Base-by-base conservation (phyloP, 805 yeast species). In the Hanseniaspora taiwanica region DNA sequence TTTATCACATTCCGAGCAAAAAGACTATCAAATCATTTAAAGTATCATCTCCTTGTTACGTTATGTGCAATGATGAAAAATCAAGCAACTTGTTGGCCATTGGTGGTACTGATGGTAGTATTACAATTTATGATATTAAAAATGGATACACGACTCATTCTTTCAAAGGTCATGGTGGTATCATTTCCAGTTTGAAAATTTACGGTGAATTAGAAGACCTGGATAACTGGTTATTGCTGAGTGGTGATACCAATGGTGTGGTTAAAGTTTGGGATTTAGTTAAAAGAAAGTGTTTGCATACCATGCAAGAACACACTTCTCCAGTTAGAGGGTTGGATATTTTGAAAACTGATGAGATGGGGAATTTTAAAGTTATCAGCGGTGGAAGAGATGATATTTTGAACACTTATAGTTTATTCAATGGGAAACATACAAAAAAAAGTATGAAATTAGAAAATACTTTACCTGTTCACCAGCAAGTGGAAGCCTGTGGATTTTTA, bases 71-170 rank as follows among this genome's bases (percentile, higher is more conserved):
- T 18, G 98, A 91, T 58, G 56, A 72, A 2, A 35, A 29, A 13
- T 84, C 96, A 0, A 79, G 94, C 2, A 76, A 94, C 2, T 65
- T 91, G 27, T 74, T 87, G 52, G 94, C 96, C 16, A 78, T 91
- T 53, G 99, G 99, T 31, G 86, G 94, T 36, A 81, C 96, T 1
- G 98, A 91, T 59, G 97, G 98, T 37, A 72, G 77, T 33, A 81
- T 87, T 14, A 77, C 83, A 35, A 93, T 91, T 1, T 86, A 94
- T 80, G 99, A 91, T 58, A 70, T 91, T 27, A 87, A 77, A 47
- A 86, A 86, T 27, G 87, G 91, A 1, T 84, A 71, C 48, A 74
- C 81, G 3, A 91, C 98, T 0, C 98, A 91, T 59, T 77, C 84
- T 12, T 69, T 91, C 42, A 81, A 82, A 57, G 97, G 98, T 1